Evolutionary conservation across 1,284 basidiomycete genomes (phyloP).

Genomic region (Fomitopsis schrenkii): DNA sequence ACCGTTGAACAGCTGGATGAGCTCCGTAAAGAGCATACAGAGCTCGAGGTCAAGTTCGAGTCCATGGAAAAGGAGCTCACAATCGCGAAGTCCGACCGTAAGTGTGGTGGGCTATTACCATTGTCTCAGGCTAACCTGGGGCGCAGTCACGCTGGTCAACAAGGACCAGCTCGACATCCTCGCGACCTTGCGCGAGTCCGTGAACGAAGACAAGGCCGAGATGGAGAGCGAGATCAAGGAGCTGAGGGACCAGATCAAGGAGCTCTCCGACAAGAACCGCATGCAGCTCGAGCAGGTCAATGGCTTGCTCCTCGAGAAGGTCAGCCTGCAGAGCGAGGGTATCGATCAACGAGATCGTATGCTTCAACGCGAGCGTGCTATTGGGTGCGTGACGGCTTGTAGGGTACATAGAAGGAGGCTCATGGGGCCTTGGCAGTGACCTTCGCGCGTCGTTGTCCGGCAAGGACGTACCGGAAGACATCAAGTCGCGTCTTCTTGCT

Average conservation of each 20-base stretch:
- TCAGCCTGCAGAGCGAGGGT: slow-evolving; percentile 83
- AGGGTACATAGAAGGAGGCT: slow-evolving; percentile 7
- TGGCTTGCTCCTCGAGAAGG: slow-evolving; percentile 83
- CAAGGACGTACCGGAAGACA: slow-evolving; percentile 76
- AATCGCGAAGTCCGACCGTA: slow-evolving; percentile 84
- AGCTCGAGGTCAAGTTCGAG: slow-evolving; percentile 72
- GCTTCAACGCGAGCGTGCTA: slow-evolving; percentile 76
- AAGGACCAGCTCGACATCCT: slow-evolving; percentile 85
- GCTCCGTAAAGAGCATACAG: slow-evolving; percentile 64
- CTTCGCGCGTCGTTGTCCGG: slow-evolving; percentile 70
- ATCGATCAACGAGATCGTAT: slow-evolving; percentile 82
- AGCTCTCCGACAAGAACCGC: slow-evolving; percentile 78
- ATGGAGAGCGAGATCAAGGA: slow-evolving; percentile 67
- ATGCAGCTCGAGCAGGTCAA: slow-evolving; percentile 94
- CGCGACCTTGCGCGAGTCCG: slow-evolving; percentile 78
- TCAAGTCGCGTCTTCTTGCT: slow-evolving; percentile 71
- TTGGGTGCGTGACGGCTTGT: slow-evolving; percentile 48
- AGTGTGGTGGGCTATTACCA: slow-evolving; percentile 28
- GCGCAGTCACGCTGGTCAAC: slow-evolving; percentile 75
- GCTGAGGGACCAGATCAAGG: slow-evolving; percentile 67
- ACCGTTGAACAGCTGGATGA: slow-evolving; percentile 79
- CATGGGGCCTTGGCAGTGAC: slow-evolving; percentile 42
- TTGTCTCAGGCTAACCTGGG: not conserved
- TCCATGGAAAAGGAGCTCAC: slow-evolving; percentile 68
- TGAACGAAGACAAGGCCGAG: slow-evolving; percentile 81